phyloP scores from a whole-genome alignment of 257 asterid genomes.

The Nemophila menziesii region DNA sequence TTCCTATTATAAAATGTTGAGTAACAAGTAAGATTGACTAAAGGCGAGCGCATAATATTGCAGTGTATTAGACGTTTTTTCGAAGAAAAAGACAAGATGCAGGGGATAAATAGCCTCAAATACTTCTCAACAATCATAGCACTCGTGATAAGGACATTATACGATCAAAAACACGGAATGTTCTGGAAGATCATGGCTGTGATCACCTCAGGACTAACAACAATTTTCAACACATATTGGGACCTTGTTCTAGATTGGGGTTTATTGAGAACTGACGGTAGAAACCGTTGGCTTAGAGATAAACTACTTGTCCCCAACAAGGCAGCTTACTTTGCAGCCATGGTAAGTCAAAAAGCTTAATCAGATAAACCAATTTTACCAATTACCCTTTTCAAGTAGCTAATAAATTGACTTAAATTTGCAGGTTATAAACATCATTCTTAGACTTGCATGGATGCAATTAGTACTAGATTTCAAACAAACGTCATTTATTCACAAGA shows the following conservation, averaged over 20 bases:
- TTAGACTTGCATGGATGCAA: slow-evolving; percentile 68
- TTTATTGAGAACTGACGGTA: slow-evolving; percentile 29
- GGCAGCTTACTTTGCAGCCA: slow-evolving; percentile 37
- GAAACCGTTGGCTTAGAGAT: too few species aligned
- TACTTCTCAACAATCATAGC: slow-evolving; percentile 54
- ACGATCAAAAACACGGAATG: slow-evolving; percentile 10
- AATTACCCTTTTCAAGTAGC: too few species aligned
- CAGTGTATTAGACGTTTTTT: too few species aligned
- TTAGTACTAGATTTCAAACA: slow-evolving; percentile 31
- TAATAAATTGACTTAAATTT: too few species aligned
- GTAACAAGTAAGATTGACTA: too few species aligned
- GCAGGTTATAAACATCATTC: slow-evolving; percentile 34
- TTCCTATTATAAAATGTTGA: too few species aligned
- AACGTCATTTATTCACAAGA: slow-evolving; percentile 28
- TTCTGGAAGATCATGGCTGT: slow-evolving; percentile 39
- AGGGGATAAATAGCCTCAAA: slow-evolving; percentile 35
- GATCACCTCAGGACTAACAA: slow-evolving; percentile 40
- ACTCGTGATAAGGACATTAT: slow-evolving; percentile 42
- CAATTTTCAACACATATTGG: slow-evolving; percentile 51
- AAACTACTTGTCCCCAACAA: slow-evolving; percentile 41
- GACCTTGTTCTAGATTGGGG: slow-evolving; percentile 67
- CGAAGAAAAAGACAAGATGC: slow-evolving; percentile 40
- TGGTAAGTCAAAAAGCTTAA: slow-evolving; percentile 25
- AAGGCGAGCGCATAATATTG: too few species aligned
- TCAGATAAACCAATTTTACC: too few species aligned